Evolutionary conservation across 768 basidiomycete genomes (phyloP).

Genomic region (Macrocybe gigantea): DNA sequence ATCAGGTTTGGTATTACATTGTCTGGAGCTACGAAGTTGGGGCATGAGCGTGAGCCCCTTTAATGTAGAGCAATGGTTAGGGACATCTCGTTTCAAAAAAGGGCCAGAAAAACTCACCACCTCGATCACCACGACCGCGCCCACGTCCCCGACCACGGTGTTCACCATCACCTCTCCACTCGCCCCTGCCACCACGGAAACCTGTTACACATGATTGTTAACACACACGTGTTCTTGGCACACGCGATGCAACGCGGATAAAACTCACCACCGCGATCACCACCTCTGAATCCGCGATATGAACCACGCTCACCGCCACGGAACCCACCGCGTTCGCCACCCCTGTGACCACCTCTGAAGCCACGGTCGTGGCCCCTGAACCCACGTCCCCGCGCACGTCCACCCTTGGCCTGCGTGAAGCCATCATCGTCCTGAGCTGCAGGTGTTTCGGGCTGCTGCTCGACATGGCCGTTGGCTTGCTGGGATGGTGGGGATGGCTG

Average conservation of each 20-base stretch:
- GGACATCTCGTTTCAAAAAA: too few species aligned
- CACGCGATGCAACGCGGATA: background rate
- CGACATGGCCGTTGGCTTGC: constrained; percentile 23
- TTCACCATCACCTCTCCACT: constrained; percentile 42
- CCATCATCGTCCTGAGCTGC: constrained; percentile 52
- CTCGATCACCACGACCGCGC: constrained; percentile 29
- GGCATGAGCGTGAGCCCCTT: background rate
- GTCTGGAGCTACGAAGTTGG: too few species aligned
- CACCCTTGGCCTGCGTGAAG: constrained; percentile 46
- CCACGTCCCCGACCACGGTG: constrained; percentile 40
- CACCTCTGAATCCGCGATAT: constrained; percentile 22
- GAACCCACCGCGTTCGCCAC: constrained; percentile 22
- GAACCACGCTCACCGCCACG: constrained; percentile 23
- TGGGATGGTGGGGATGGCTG: constrained; percentile 17
- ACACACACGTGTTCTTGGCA: background rate
- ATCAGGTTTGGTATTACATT: too few species aligned
- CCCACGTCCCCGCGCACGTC: constrained; percentile 43
- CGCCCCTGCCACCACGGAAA: constrained; percentile 35
- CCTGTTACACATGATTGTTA: constrained; percentile 11
- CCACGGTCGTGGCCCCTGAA: constrained; percentile 24
- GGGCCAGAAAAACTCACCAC: constrained; percentile 19
- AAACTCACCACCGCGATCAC: constrained; percentile 27
- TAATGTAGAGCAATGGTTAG: background rate
- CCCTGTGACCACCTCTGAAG: constrained; percentile 26
- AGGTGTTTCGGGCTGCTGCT: constrained; percentile 15